Conservation (phyloP, 2,329 filamentous ascomycete genomes). For the Conoideocrella luteorostrata region DNA sequence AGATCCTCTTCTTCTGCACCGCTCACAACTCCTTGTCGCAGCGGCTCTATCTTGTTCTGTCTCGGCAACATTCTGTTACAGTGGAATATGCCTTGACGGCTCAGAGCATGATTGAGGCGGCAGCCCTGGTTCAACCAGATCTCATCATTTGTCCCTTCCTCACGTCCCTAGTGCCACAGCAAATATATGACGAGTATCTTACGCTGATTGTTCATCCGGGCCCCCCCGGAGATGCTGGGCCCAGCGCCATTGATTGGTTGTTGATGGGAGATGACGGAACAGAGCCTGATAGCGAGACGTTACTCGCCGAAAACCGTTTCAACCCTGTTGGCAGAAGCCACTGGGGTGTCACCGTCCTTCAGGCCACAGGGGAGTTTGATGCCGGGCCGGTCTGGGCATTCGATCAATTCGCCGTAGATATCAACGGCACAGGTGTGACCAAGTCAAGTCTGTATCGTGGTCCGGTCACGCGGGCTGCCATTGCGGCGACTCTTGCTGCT, state of each 20-base stretch:
- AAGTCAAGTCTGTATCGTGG: constrained; percentile 35
- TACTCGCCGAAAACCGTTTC: constrained; percentile 21
- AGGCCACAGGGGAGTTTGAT: constrained; percentile 34
- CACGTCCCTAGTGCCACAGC: constrained; percentile 28
- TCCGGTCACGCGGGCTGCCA: constrained; percentile 29
- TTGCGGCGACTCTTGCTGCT: constrained; percentile 29
- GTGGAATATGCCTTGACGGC: constrained; percentile 32
- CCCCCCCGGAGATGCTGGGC: constrained; percentile 34
- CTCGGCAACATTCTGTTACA: constrained; percentile 28
- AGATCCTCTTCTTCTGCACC: constrained; percentile 37
- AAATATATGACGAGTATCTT: constrained; percentile 29
- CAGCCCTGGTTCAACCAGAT: constrained; percentile 27
- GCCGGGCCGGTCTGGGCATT: constrained; percentile 38
- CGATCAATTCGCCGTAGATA: constrained; percentile 34
- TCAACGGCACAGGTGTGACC: constrained; percentile 30
- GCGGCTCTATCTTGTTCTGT: constrained; percentile 29
- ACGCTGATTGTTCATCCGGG: constrained; percentile 36
- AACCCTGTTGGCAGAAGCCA: constrained; percentile 26
- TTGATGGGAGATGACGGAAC: constrained; percentile 35
- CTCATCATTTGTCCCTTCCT: constrained; percentile 37
- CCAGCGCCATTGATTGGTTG: constrained; percentile 35
- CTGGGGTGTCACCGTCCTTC: constrained; percentile 34
- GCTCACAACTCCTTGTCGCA: constrained; percentile 39
- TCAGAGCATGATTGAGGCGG: constrained; percentile 31
- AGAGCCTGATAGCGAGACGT: constrained; percentile 20